Evolutionary conservation across 73 alveolate species (phyloP).

Genomic region (Paramecium caudatum): DNA sequence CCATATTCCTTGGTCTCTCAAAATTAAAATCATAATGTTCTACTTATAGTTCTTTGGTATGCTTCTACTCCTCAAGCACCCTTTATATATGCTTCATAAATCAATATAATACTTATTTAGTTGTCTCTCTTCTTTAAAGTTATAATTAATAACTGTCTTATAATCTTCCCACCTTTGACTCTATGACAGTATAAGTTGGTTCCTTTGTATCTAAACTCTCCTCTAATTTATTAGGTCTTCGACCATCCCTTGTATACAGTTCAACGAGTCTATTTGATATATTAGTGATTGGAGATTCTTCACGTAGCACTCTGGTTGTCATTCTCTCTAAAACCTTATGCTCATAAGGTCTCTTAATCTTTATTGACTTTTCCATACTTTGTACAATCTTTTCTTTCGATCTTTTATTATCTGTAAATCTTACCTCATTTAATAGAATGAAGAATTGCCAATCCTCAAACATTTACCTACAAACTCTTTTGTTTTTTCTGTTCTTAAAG

Average conservation of each 20-base stretch:
- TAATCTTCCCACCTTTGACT: background rate
- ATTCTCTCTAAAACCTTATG: background rate
- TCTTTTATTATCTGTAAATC: background rate
- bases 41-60: background rate
- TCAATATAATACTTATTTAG: background rate
- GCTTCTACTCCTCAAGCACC: conserved; percentile 6
- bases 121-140: background rate
- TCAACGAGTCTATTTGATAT: background rate
- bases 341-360: background rate
- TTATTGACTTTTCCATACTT: background rate
- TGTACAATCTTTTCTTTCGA: background rate
- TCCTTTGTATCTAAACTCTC: background rate
- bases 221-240: background rate
- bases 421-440: conserved; percentile 27
- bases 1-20: conserved; percentile 19
- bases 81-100: background rate
- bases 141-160: background rate
- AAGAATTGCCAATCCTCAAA: background rate
- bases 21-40: conserved; percentile 14
- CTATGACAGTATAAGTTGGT: background rate
- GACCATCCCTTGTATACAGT: background rate
- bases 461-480: background rate
- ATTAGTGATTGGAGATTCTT: background rate
- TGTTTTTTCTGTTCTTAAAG: background rate
- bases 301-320: background rate